Evolutionary conservation across 2,329 filamentous ascomycete species (phyloP), one percentile per base, ranked within the genome.

Genomic region (Clarireedia monteithiana): DNA sequence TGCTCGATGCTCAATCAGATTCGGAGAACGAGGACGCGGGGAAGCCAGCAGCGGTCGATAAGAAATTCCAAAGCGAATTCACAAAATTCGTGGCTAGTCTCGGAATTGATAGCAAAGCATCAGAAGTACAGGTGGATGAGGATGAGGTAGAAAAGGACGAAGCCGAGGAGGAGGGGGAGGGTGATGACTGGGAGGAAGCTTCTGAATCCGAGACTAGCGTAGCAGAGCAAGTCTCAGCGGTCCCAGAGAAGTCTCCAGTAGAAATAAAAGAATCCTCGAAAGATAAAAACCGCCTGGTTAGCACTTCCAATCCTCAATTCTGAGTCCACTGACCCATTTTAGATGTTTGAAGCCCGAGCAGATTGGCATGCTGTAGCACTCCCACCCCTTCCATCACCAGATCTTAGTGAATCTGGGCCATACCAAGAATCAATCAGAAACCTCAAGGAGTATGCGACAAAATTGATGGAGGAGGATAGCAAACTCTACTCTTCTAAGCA

Each of bases 401-500:
- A 78, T 26, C 73, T 75, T 62, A 69, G 75, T 47, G 70, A 73
- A 52, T 70, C 72, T 39, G 67, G 71, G 26, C 72, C 79, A 38
- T 74, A 81, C 47, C 76, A 74, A 44, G 72, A 76, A 57, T 67
- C 81, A 20, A 70, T 85, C 57, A 77, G 83, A 46, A 78, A 77
- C 48, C 68, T 88, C 46, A 83, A 89, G 66, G 74, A 83, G 14
- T 84, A 95, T 70, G 91, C 90, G 3, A 81, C 83, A 59, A 77
- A 79, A 9, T 77, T 97, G 6, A 75, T 97, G 20, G 85, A 95
- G 53, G 77, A 83, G 26, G 94, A 99, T 68, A 87, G 87, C 59
- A 78, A 82, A 42, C 77, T 82, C 48, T 99, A 96, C 73, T 79
- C 79, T 55, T 81, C 83, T 26, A 85, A 79, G 42, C 78, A 89